Evolutionary conservation across 768 basidiomycete genomes (phyloP), one percentile per base, ranked within the genome.

Genomic region (Collybia sordida): DNA sequence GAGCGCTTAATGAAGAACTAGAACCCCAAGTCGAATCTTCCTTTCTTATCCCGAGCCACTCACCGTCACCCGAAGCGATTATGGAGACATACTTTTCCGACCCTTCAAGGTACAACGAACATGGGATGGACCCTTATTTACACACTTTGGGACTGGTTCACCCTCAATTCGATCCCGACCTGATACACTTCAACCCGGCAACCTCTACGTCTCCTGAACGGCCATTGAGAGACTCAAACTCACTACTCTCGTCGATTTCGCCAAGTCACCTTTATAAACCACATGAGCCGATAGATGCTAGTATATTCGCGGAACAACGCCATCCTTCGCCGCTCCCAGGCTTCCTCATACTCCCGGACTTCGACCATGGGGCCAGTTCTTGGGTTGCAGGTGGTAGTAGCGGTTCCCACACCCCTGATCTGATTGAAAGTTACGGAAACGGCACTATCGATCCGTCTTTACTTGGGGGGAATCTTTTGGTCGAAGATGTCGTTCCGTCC

Each of bases 371-470:
- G 6, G 27, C 18, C 7, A 38, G 19, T 23, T 37, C 47, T 18
- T 45, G 43, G 36, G 7, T 14, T 27, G 22, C 12, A 6, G n/a
- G 14, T 24, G 38, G 45, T 25, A 38, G 42, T 25, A 27, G 14
- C 12, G 28, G 15, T 21, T 46, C 51, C n/a, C 18, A 34, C 28
- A 22, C 17, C n/a, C 27, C 12, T 3, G 17, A 42, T 6, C 51
- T 45, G 23, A 18, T 45, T 17, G 22, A n/a, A 3, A 25, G 42
- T 22, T 47, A 52, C 15, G 54, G 48, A 6, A 38, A 59, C 46
- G 60, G 58, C 15, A 60, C 61, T 7, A 56, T 62, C 21, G 43
- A 62, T 21, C 61, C 61, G 4, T 53, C 53, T 9, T 24, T 59
- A 18, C 49, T 62, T 9, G 53, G 54, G 9, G 56, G 54, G 19